Evolutionary conservation across 371 early-diverging fungal genomes (phyloP).

Genomic region (Rhizopus arrhizus): DNA sequence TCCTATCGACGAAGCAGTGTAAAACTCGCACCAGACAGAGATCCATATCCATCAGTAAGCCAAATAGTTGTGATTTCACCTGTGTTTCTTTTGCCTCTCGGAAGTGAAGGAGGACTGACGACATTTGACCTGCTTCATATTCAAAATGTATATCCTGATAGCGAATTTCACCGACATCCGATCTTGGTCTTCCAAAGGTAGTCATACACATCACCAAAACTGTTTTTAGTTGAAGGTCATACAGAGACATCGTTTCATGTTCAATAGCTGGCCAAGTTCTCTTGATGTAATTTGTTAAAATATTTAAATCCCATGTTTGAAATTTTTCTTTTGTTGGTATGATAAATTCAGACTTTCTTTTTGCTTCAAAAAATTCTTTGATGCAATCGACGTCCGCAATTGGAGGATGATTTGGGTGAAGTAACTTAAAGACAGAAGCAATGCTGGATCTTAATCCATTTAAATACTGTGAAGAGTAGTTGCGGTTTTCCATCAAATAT

Average conservation of each 20-base stretch:
- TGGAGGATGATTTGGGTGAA: constrained; percentile 2
- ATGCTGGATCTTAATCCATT: constrained; percentile 13
- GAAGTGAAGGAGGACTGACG: too few species aligned
- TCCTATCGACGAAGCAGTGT: background rate
- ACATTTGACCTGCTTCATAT: background rate
- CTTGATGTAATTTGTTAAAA: constrained; percentile 1
- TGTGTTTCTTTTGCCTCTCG: constrained; percentile 14
- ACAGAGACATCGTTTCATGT: background rate
- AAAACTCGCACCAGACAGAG: background rate
- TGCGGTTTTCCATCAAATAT: background rate
- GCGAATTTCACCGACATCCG: constrained; percentile 5
- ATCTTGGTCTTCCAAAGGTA: constrained; percentile 15
- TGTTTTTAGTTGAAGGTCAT: constrained; percentile 7
- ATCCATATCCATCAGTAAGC: background rate
- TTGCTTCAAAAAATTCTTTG: constrained; percentile 9
- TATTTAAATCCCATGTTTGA: constrained; percentile 1
- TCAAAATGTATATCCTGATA: background rate
- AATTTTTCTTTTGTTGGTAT: background rate
- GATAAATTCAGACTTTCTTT: background rate
- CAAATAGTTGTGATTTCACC: background rate
- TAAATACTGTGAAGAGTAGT: background rate
- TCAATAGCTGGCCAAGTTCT: background rate
- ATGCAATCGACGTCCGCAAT: background rate
- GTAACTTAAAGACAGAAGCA: constrained; percentile 1
- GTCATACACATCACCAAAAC: constrained; percentile 11